These are phyloP conservation scores for Achaetomiella virescens DNA, from an alignment of 495 filamentous ascomycete genomes.

Conservation along the genomic window DNA sequence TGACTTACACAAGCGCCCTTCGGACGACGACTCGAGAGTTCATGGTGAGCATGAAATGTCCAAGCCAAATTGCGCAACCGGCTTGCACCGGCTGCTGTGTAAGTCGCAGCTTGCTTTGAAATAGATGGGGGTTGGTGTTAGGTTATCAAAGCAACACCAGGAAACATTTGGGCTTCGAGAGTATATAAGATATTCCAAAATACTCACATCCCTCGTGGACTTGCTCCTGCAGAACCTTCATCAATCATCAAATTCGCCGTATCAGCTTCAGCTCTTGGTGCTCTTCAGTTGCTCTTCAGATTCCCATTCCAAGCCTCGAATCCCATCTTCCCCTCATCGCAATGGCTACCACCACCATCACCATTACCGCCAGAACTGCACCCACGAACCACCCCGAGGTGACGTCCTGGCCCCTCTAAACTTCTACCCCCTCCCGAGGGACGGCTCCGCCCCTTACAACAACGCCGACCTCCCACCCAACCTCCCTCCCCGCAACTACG, in stretches of 20 bases:
- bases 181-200: no score
- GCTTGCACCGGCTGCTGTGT: neutral
- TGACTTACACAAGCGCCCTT: neutral
- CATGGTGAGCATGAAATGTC: conserved; percentile 1
- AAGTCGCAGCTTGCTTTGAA: conserved; percentile 4
- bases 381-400: conserved; percentile 53
- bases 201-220: no score
- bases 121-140: neutral
- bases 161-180: no score
- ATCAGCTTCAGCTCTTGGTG: no score
- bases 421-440: conserved; percentile 61
- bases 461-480: conserved; percentile 59
- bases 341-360: conserved; percentile 5
- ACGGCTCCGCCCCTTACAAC: conserved; percentile 61
- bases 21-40: neutral
- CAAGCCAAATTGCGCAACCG: conserved; percentile 13
- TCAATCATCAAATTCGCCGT: no score
- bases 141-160: neutral
- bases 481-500: conserved; percentile 56
- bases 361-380: no score
- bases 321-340: no score
- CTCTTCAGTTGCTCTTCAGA: neutral
- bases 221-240: no score
- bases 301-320: no score
- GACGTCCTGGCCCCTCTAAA: conserved; percentile 57